These are phyloP conservation scores for Populus euphratica DNA, from an alignment of 345 rosid species.

Conservation along the genomic window DNA sequence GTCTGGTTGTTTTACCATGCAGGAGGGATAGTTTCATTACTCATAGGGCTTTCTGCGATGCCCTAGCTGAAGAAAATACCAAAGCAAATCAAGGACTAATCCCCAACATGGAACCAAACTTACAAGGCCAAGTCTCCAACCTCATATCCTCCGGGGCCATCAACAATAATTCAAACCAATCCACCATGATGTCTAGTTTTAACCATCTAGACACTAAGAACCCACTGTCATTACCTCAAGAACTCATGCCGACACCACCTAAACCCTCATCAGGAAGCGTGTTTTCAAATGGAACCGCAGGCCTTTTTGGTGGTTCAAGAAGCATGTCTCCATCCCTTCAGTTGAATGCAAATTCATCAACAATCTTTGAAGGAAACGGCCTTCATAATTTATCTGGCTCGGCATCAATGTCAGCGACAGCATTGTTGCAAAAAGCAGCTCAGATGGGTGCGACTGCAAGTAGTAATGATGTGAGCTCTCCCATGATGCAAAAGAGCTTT, in stretches of 20 bases:
- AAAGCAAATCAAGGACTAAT: constrained; percentile 17
- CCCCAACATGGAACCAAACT: constrained; percentile 11
- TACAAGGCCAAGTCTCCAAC: constrained; percentile 14
- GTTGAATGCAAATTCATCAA: constrained; percentile 16
- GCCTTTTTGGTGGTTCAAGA: constrained; percentile 12
- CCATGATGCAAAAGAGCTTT: constrained; percentile 15
- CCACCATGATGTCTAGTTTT: constrained; percentile 15
- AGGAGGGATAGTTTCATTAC: constrained; percentile 69
- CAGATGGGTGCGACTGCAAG: constrained; percentile 51
- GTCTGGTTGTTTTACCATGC: constrained; percentile 6
- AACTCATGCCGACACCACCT: constrained; percentile 17
- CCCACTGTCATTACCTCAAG: constrained; percentile 15
- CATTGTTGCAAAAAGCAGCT: constrained; percentile 51
- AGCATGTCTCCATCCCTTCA: constrained; percentile 21
- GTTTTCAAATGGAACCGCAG: constrained; percentile 8
- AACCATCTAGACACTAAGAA: constrained; percentile 12
- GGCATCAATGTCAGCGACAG: constrained; percentile 53
- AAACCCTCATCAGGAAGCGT: constrained; percentile 20
- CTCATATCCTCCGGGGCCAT: constrained; percentile 20
- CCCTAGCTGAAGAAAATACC: constrained; percentile 50
- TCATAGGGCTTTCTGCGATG: constrained; percentile 72
- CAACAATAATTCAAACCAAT: constrained; percentile 14
- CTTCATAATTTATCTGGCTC: constrained; percentile 4
- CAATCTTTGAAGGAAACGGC: constrained; percentile 20
- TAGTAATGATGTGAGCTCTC: constrained; percentile 16